Evolutionary conservation across 805 yeast genomes (phyloP).

Genomic region (Wickerhamomyces rabaulensis): DNA sequence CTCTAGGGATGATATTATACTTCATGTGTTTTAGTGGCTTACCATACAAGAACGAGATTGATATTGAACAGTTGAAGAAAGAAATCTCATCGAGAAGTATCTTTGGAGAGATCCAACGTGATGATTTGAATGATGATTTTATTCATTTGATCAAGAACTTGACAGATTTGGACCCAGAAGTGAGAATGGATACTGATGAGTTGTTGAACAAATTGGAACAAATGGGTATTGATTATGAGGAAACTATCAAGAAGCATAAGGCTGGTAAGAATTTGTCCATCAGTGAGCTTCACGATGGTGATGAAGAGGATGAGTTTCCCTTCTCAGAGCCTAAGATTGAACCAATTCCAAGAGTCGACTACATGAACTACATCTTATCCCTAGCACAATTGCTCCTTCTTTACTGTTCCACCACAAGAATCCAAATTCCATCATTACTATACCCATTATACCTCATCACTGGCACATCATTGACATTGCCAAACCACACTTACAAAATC

Average conservation of each 20-base stretch:
- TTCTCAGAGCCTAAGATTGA: not conserved
- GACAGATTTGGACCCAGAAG: conserved; percentile 29
- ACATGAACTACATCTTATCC: not conserved
- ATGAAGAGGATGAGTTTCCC: not conserved
- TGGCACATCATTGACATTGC: not conserved
- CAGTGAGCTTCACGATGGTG: not conserved
- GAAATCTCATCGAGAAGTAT: conserved; percentile 26
- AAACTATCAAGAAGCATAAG: not conserved
- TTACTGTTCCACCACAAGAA: not conserved
- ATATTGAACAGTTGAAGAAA: conserved; percentile 26
- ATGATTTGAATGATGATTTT: conserved; percentile 24
- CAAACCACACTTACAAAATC: not conserved
- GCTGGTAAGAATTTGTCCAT: not conserved
- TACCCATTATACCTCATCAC: not conserved
- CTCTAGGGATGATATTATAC: conserved; percentile 78
- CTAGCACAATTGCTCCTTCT: not conserved
- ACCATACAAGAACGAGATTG: conserved; percentile 43
- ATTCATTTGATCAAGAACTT: conserved; percentile 34
- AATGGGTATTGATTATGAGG: conserved; percentile 3
- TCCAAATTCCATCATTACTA: not conserved
- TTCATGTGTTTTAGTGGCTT: conserved; percentile 65
- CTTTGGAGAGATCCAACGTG: not conserved
- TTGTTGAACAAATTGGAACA: conserved; percentile 28
- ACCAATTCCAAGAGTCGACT: not conserved
- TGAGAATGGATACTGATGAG: conserved; percentile 40